These are phyloP conservation scores for Fusarium sp. DNA, from an alignment of 2,329 filamentous ascomycete species.

Conservation along the genomic window DNA sequence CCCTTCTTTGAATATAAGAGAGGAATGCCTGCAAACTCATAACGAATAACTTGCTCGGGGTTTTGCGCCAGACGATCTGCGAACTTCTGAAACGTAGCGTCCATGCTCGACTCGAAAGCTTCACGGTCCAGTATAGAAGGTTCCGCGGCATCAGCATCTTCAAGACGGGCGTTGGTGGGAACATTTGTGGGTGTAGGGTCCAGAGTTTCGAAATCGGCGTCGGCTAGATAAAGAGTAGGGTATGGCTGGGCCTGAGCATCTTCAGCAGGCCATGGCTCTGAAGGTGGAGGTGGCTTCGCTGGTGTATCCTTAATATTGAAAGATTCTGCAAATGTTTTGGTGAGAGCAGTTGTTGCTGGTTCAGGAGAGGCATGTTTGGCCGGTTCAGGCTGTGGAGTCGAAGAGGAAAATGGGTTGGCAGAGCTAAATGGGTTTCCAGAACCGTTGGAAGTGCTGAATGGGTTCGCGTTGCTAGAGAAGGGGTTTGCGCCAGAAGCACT, in stretches of 20 bases:
- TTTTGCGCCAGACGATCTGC: conserved; percentile 83
- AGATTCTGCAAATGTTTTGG: conserved; percentile 77
- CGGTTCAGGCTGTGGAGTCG: conserved; percentile 46
- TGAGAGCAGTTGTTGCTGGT: conserved; percentile 53
- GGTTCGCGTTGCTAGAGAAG: conserved; percentile 67
- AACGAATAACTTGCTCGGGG: conserved; percentile 83
- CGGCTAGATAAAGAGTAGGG: conserved; percentile 80
- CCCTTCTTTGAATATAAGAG: conserved; percentile 86
- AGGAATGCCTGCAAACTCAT: conserved; percentile 79
- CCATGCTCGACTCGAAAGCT: conserved; percentile 79
- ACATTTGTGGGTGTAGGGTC: conserved; percentile 67
- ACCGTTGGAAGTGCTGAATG: conserved; percentile 56
- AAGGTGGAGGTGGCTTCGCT: conserved; percentile 50
- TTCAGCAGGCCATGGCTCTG: conserved; percentile 80
- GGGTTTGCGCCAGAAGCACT: conserved; percentile 63
- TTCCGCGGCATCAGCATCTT: conserved; percentile 55
- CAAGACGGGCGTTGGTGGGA: conserved; percentile 59
- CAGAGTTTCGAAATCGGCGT: conserved; percentile 92
- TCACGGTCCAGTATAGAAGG: conserved; percentile 71
- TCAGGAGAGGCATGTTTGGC: conserved; percentile 50
- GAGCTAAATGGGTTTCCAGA: conserved; percentile 49
- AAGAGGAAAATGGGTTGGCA: conserved; percentile 50
- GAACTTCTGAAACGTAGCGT: conserved; percentile 83
- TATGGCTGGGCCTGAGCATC: conserved; percentile 76
- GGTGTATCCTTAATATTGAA: conserved; percentile 76